Evolutionary conservation across 345 rosid species (phyloP).

Genomic region (Eucalyptus guilfoylei): DNA sequence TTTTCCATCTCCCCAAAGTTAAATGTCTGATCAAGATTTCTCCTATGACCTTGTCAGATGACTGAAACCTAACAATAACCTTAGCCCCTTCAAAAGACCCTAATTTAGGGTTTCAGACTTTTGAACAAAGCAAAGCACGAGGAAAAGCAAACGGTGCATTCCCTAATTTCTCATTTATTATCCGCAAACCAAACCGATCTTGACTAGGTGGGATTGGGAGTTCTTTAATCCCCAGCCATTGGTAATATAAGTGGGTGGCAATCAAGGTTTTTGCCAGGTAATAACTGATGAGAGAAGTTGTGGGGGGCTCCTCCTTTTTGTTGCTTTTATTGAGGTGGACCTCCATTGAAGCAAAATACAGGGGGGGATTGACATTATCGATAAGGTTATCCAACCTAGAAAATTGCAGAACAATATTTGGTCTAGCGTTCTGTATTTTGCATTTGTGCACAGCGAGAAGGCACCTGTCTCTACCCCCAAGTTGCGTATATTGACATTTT

Average conservation of each 20-base stretch:
- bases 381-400: background rate
- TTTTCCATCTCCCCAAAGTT: background rate
- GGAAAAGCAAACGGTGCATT: background rate
- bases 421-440: background rate
- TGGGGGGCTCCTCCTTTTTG: background rate
- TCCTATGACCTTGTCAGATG: constrained; percentile 15
- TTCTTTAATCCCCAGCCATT: background rate
- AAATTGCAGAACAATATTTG: background rate
- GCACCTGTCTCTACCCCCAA: background rate
- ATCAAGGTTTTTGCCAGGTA: background rate
- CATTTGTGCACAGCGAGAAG: background rate
- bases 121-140: background rate
- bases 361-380: background rate
- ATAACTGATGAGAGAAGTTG: background rate
- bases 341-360: background rate
- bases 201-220: background rate
- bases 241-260: background rate
- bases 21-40: constrained; percentile 2
- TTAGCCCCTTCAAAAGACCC: background rate
- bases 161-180: background rate
- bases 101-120: background rate
- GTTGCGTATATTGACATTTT: background rate
- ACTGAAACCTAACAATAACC: background rate
- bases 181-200: background rate
- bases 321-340: background rate